Evolutionary conservation across 1,284 basidiomycete species (phyloP).

Genomic region (Rugosomyces carneus): DNA sequence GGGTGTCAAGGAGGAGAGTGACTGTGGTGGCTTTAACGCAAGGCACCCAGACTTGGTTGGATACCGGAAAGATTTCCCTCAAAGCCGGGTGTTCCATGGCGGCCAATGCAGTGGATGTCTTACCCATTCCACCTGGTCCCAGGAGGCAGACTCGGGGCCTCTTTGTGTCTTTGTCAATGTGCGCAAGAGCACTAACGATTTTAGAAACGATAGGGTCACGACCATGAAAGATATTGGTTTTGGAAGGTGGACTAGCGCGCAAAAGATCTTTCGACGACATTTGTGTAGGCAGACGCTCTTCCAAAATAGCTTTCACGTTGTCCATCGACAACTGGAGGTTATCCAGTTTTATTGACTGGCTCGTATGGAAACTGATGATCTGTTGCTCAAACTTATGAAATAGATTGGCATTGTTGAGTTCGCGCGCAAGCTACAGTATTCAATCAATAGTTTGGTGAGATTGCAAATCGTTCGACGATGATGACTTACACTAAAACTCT

Average conservation of each 20-base stretch:
- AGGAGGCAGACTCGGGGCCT: constrained; percentile 17
- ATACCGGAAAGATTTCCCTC: constrained; percentile 13
- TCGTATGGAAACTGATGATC: constrained; percentile 2
- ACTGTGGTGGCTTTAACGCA: constrained; percentile 5
- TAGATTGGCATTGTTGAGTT: constrained; percentile 3
- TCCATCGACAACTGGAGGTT: constrained; percentile 2
- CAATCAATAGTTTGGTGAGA: neutral
- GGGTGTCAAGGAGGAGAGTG: constrained; percentile 3
- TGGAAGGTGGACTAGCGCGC: constrained; percentile 5
- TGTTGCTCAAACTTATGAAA: constrained; percentile 3
- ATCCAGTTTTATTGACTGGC: neutral
- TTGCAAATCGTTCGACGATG: neutral
- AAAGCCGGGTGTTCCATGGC: constrained; percentile 20
- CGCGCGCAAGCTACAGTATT: constrained; percentile 2
- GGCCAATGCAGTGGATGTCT: constrained; percentile 24
- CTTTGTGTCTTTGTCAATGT: too few species aligned
- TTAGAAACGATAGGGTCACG: too few species aligned
- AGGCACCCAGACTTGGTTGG: constrained; percentile 22
- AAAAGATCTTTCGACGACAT: too few species aligned
- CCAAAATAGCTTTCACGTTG: constrained; percentile 5
- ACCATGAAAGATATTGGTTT: constrained; percentile 8
- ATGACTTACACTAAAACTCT: constrained; percentile 7
- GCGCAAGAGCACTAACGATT: too few species aligned
- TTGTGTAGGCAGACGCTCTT: neutral
- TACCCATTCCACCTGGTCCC: constrained; percentile 14